Conservation (phyloP, 2,329 filamentous ascomycete species). For the Aspergillus costaricaensis region DNA sequence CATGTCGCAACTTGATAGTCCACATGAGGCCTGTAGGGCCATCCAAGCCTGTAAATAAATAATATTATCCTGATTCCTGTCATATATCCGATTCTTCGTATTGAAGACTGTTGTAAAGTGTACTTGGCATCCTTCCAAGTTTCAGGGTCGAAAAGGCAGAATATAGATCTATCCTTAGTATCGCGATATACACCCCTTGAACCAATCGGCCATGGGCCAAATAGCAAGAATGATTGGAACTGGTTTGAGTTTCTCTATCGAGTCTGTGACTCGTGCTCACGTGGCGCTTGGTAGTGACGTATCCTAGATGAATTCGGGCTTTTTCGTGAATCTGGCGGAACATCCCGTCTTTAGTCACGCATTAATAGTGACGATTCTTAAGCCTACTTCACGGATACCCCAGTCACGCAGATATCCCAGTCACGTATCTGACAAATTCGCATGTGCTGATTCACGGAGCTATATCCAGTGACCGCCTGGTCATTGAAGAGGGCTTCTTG, state of each 20-base stretch:
- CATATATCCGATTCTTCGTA: too few species aligned
- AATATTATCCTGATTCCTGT: too few species aligned
- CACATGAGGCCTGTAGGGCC: conserved; percentile 16
- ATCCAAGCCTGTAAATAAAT: conserved; percentile 10
- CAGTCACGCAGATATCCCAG: background rate
- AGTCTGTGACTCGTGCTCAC: background rate
- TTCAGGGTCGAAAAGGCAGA: too few species aligned
- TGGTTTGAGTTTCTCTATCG: too few species aligned
- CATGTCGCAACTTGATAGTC: conserved; percentile 14
- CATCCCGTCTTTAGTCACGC: background rate
- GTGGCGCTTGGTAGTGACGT: background rate
- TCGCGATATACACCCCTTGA: too few species aligned
- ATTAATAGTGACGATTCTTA: background rate
- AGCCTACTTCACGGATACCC: background rate
- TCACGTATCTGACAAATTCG: background rate
- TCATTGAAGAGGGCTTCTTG: background rate
- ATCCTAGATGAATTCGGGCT: background rate
- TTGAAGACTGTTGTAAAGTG: too few species aligned
- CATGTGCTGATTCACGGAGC: background rate
- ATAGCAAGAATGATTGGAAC: too few species aligned
- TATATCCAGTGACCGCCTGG: background rate
- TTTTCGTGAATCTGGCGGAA: background rate
- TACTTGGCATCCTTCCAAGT: too few species aligned
- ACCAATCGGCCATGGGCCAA: too few species aligned
- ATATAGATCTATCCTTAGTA: too few species aligned